Base-by-base conservation (phyloP, 202 grass and related monocot species). In the Musa balbisiana region DNA sequence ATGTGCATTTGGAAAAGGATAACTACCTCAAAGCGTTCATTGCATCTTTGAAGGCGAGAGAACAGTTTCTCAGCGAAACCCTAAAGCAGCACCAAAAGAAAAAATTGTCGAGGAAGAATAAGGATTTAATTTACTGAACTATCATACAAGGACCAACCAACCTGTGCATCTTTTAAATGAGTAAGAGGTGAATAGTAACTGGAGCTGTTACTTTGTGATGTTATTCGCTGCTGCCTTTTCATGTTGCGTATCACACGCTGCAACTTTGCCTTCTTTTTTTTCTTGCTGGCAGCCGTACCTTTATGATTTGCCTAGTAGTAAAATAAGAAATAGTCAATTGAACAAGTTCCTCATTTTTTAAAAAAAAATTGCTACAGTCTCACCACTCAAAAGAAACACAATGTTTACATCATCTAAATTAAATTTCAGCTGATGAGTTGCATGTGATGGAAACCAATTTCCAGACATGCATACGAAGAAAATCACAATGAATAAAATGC, bases 211-310 rank as follows among this genome's bases (percentile, higher is more conserved):
- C 85, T 81, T 17, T 87, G 84, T 51, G 75, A 78, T 79, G 93
- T 81, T 84, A 93, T 88, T 15, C 83, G 74, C 71, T 93, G 90
- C 58, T 92, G 94, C 72, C 81, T 98, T 89, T 98, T 98, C 86
- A 98, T 89, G 80, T 88, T 98, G 73, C 94, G 90, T 55, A 98
- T 62, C 16, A 86, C 88, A 49, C 91, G 86, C 74, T 98, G 83
- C 64, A 98, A 82, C 86, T 98, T 98, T 73, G 94, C 91, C 73
- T 94, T 89, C 90, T 98, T 98, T 82, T 93, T 98, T 89, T 98
- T 98, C 87, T 93, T 98, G 83, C 91, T 98, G 53, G 94, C 84
- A 81, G 51, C 25, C 29, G 94, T 93, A 23, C 94, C 94, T 62
- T 93, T 93, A 75, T 93, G 79, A 74, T 89, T 86, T 86, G 94